Evolutionary conservation across 768 basidiomycete species (phyloP).

Genomic region (Tricholoma sp.): DNA sequence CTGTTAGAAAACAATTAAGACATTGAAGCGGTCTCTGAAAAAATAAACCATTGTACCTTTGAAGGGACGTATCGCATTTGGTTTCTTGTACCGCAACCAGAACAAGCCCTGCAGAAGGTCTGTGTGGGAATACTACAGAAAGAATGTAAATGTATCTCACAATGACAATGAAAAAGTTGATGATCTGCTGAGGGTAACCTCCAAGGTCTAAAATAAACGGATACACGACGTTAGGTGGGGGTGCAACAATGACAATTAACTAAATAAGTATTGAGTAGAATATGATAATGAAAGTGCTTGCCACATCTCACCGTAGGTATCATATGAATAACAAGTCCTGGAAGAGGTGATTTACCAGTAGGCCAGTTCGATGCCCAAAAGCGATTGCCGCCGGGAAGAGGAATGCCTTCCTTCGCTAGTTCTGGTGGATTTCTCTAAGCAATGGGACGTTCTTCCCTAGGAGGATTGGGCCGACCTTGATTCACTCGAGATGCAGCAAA

Average conservation of each 20-base stretch:
- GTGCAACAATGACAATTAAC: neutral
- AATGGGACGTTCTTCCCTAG: neutral
- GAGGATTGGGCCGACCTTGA: neutral
- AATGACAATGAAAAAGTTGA: neutral
- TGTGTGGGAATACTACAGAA: neutral
- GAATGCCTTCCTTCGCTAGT: neutral
- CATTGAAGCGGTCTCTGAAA: neutral
- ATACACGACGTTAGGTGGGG: neutral
- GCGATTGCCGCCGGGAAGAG: neutral
- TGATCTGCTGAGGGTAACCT: neutral
- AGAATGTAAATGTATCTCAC: neutral
- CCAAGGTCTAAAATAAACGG: neutral
- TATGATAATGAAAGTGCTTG: neutral
- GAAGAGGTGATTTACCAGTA: neutral
- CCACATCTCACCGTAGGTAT: neutral
- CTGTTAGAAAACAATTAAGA: neutral
- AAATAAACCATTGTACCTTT: conserved; percentile 34
- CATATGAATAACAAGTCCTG: neutral
- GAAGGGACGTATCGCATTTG: conserved; percentile 44
- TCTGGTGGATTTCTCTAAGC: neutral
- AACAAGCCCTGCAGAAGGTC: conserved; percentile 40
- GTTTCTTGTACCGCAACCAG: conserved; percentile 49
- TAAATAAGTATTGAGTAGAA: neutral
- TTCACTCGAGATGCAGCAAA: neutral
- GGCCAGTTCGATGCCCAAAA: neutral